Evolutionary conservation across 2,329 filamentous ascomycete species (phyloP).

Genomic region (Chaetomium sp.): DNA sequence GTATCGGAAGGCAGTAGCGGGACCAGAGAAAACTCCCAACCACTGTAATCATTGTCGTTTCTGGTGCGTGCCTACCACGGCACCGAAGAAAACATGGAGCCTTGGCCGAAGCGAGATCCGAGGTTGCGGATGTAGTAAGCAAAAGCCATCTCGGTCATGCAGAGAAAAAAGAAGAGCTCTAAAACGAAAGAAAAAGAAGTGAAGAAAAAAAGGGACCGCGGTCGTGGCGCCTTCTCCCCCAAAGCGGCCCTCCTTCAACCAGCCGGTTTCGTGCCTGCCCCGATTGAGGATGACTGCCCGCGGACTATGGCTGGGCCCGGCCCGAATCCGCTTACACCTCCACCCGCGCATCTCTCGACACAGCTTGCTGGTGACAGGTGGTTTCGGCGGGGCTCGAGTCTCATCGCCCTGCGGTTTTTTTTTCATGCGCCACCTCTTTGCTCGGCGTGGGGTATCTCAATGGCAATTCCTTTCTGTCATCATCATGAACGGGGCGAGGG

Average conservation of each 20-base stretch:
- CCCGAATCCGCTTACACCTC: conserved; percentile 20
- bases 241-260: conserved; percentile 30
- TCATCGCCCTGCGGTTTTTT: conserved; percentile 21
- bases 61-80: conserved; percentile 31
- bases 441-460: conserved; percentile 30
- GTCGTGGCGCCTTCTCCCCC: conserved; percentile 20
- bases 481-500: conserved; percentile 32
- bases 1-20: conserved; percentile 27
- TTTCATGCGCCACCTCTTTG: conserved; percentile 18
- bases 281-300: conserved; percentile 25
- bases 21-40: conserved; percentile 16
- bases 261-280: conserved; percentile 28
- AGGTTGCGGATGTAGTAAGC: conserved; percentile 40
- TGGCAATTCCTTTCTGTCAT: conserved; percentile 30
- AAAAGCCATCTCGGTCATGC: conserved; percentile 56
- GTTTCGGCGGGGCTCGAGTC: conserved; percentile 22
- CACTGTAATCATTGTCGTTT: conserved; percentile 5
- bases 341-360: conserved; percentile 27
- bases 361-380: conserved; percentile 23
- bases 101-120: conserved; percentile 22
- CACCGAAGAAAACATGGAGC: conserved; percentile 20
- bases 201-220: conserved; percentile 44
- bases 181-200: conserved; percentile 47
- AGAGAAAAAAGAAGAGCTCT: conserved; percentile 45
- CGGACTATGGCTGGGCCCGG: conserved; percentile 22